Conservation (phyloP, 371 early-diverging fungal genomes). For the Syncephalastrum sp. region DNA sequence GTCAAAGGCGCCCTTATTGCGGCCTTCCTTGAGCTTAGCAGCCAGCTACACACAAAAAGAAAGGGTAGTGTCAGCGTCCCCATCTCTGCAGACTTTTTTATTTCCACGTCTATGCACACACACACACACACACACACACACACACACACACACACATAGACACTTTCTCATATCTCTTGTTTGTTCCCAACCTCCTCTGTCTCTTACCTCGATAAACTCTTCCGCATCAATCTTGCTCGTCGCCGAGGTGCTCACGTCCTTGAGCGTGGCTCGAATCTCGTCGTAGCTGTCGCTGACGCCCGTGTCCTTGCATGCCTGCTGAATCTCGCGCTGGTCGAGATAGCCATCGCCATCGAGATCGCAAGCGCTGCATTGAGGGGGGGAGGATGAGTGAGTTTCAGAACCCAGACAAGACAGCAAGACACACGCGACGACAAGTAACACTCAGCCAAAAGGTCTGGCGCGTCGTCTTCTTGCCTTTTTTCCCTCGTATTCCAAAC, state of each 20-base stretch:
- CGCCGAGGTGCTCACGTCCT: conserved; percentile 69
- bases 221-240: conserved; percentile 78
- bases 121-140: neutral
- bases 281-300: conserved; percentile 76
- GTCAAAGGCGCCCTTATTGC: conserved; percentile 56
- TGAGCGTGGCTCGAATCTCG: conserved; percentile 72
- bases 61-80: neutral
- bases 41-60: conserved; percentile 42
- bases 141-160: neutral
- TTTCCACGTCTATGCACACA: neutral
- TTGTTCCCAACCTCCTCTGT: neutral
- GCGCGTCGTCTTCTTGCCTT: neutral
- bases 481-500: neutral
- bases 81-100: neutral
- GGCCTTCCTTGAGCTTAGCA: conserved; percentile 65
- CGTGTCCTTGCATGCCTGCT: conserved; percentile 66
- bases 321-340: conserved; percentile 72
- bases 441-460: neutral
- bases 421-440: neutral
- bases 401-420: neutral
- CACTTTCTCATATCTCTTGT: neutral
- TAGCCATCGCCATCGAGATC: conserved; percentile 76
- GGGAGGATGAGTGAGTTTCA: too few relatives aligned
- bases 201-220: conserved; percentile 78
- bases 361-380: conserved; percentile 46